Evolutionary conservation across 495 filamentous ascomycete genomes (phyloP).

Genomic region (Penicillium diatomitis): DNA sequence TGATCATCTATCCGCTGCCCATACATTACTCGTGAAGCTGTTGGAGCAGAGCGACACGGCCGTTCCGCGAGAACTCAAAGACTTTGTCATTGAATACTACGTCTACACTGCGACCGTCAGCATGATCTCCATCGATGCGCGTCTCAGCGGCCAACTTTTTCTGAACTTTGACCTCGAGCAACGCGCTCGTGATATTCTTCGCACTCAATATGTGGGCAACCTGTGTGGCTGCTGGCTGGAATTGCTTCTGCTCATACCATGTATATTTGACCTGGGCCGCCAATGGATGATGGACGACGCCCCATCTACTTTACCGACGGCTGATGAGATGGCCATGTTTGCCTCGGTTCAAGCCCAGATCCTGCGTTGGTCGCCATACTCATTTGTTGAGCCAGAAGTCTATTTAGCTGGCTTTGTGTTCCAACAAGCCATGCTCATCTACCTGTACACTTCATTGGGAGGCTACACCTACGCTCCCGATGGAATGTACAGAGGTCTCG

Average conservation of each 20-base stretch:
- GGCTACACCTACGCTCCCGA: conserved; percentile 17
- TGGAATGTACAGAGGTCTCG: conserved; percentile 25
- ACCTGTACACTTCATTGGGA: conserved; percentile 25
- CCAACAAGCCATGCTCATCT: conserved; percentile 30
- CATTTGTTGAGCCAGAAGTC: conserved; percentile 24
- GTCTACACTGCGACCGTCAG: conserved; percentile 33
- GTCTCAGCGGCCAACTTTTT: conserved; percentile 24
- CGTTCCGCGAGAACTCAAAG: conserved; percentile 27
- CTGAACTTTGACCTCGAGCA: conserved; percentile 31
- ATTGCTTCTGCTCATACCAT: conserved; percentile 25
- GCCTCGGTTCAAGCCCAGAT: conserved; percentile 30
- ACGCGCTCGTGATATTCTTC: conserved; percentile 21
- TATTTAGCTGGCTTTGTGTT: conserved; percentile 27
- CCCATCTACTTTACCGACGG: conserved; percentile 15
- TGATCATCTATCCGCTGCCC: conserved; percentile 27
- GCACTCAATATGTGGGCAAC: conserved; percentile 26
- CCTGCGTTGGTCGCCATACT: conserved; percentile 25
- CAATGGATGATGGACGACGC: conserved; percentile 28
- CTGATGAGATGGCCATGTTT: conserved; percentile 32
- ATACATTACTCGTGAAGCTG: conserved; percentile 24
- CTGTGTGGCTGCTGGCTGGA: conserved; percentile 32
- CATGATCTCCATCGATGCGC: conserved; percentile 34
- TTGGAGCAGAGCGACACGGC: conserved; percentile 24
- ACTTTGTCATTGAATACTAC: conserved; percentile 33
- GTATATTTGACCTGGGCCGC: conserved; percentile 31